Base-by-base conservation (phyloP, 495 filamentous ascomycete genomes). In the Penicillium desertorum region DNA sequence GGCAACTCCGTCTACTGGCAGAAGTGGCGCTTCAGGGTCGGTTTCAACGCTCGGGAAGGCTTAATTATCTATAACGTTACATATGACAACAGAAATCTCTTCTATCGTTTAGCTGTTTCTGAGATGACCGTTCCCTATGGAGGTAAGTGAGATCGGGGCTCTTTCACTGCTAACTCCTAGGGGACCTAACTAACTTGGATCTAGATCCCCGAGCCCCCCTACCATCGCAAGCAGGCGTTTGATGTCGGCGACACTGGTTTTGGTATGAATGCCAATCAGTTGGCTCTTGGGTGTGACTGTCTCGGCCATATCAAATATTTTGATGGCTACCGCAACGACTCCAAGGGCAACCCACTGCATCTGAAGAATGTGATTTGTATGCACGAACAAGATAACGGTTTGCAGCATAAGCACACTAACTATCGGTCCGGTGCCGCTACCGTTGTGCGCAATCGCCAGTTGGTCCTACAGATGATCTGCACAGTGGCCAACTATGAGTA, bases 401-500 rank as follows among this genome's bases (percentile, higher is more conserved):
- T 87, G 42, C 78, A 83, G 37, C 83, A 84, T 75, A 87, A 87
- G 54, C 84, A 87, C 67, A 86, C 83, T 7, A 88, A 88, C 58
- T 88, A 86, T 62, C 77, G 85, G 7, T 81, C 82, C 14, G 79
- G 79, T 27, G 73, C 81, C 23, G 84, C 84, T 19, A 83, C 81
- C 3, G 76, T 87, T 27, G 79, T 81, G 29, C 79, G 84, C 45
- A 83, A 81, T 57, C 73, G 84, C 20, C 83, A 86, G 60, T 71
- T 87, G n/a, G 80, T 86, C 20, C 62, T 87, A 9, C 89, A 92
- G 59, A 88, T 87, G 62, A 89, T 91, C 62, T 84, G 88, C 62
- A 91, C 89, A 0, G 82, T 91, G 27, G 84, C 86, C 32, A 92
- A 92, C 71, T 92, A 92, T 71, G 89, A 92, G 65, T 92, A 92